Evolutionary conservation across 2,329 filamentous ascomycete genomes (phyloP).

Genomic region (Eutypella sp.): DNA sequence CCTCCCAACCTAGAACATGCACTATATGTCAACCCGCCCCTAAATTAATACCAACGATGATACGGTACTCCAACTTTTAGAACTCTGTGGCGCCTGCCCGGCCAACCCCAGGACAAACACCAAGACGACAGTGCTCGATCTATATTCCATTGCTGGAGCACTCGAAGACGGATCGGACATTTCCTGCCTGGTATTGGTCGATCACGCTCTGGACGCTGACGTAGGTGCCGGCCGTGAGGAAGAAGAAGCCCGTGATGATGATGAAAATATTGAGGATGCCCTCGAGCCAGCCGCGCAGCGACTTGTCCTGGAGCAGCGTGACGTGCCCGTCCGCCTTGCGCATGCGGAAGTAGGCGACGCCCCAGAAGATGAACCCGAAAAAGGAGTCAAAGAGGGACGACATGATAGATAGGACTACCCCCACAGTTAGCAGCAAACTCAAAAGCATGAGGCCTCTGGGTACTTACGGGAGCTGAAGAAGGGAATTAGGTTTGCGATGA

Average conservation of each 20-base stretch:
- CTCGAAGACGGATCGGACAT: constrained; percentile 68
- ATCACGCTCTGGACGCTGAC: constrained; percentile 70
- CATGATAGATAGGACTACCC: constrained; percentile 62
- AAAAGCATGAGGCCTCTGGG: constrained; percentile 13
- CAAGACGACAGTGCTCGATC: too few species aligned
- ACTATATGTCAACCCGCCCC: too few species aligned
- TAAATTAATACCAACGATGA: too few species aligned
- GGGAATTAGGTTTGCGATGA: constrained; percentile 88
- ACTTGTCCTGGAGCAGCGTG: constrained; percentile 47
- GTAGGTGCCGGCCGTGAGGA: constrained; percentile 79
- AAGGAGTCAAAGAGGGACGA: constrained; percentile 89
- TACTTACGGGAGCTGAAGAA: constrained; percentile 74
- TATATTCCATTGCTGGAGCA: constrained; percentile 65
- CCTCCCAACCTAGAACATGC: too few species aligned
- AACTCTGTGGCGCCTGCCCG: too few species aligned
- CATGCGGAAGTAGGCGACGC: constrained; percentile 75
- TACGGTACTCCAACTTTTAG: too few species aligned
- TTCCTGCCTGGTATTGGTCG: constrained; percentile 60
- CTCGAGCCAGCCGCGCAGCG: constrained; percentile 47
- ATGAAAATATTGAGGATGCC: constrained; percentile 67
- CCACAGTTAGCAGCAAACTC: constrained; percentile 2
- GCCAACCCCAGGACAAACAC: too few species aligned
- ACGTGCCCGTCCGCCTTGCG: constrained; percentile 57
- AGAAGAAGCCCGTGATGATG: constrained; percentile 72
- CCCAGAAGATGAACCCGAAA: constrained; percentile 96